phyloP scores from a whole-genome alignment of 2,329 filamentous ascomycete species.

The Aureobasidium melanogenum region DNA sequence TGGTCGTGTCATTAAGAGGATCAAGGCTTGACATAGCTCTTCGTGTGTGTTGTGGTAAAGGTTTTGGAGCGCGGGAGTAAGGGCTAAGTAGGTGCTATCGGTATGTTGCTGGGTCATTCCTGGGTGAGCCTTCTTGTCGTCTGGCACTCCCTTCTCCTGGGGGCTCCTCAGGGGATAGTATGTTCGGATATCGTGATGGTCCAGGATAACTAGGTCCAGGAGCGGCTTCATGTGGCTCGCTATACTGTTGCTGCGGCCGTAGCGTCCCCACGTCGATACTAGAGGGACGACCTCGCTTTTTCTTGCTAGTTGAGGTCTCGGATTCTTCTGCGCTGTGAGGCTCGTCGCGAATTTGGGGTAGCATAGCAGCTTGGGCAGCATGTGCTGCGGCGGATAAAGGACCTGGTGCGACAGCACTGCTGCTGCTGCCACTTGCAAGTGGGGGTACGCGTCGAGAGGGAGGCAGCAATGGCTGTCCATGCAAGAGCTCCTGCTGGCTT shows the following conservation, averaged over 20 bases:
- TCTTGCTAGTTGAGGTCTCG: constrained; percentile 25
- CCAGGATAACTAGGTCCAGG: background rate
- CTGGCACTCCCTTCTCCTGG: background rate
- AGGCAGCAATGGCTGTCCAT: constrained; percentile 31
- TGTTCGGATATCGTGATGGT: constrained; percentile 10
- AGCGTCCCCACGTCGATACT: constrained; percentile 14
- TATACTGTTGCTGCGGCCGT: background rate
- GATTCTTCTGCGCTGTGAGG: constrained; percentile 13
- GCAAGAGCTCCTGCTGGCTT: constrained; percentile 31
- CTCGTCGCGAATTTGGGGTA: background rate
- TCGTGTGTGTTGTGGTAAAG: background rate
- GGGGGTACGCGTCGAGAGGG: constrained; percentile 13
- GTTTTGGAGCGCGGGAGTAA: too few relatives aligned
- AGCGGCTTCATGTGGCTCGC: background rate
- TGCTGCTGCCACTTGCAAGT: background rate
- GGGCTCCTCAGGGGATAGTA: constrained; percentile 3
- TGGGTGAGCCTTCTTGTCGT: background rate
- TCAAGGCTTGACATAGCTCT: background rate
- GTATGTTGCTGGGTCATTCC: background rate
- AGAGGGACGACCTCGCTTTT: constrained; percentile 21
- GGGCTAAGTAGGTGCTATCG: too few relatives aligned
- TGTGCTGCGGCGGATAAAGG: background rate
- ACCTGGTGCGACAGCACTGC: background rate
- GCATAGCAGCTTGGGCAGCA: constrained; percentile 5
- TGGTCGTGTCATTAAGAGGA: background rate